Base-by-base conservation (phyloP, 139 green algal genomes). In the Limnomonas spitsbergensis region DNA sequence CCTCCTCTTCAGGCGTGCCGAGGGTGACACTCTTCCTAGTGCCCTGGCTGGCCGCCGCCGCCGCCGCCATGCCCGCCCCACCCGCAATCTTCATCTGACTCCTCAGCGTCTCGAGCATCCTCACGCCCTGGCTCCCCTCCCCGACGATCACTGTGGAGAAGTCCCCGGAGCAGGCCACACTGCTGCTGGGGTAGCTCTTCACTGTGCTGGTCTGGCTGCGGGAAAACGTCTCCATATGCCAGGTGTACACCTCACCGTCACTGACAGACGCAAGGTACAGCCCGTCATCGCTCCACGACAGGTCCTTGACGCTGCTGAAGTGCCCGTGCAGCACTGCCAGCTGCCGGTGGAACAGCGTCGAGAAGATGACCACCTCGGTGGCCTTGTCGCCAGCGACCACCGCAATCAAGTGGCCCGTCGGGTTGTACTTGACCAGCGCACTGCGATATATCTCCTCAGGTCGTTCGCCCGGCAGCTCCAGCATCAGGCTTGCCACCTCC, bases 201-300 rank as follows among this genome's bases (percentile, higher is more conserved):
- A 72, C 61, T 24, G 26, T 72, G 61, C 29, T 72, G 61, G 61
- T 24, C 29, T 72, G 61, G 29, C 47, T 61, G 14, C 47, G 14
- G 4, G 4, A 32, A 38, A 87, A 87, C n/a, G 40, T 75, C 32
- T 85, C 85, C 76, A 83, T 84, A 4, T 80, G 66, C 85, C 85
- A 89, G 0, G 81, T 87, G 79, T 87, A 87, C 70, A 89, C 78
- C 40, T 74, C 78, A 32, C 80, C 79, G 37, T 86, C 78, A 6
- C 66, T 61, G 20, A 34, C 36, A 3, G 76, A 81, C 2, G 53
- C 56, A 24, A 89, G 81, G 69, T 87, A 86, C 61, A 80, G 67
- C 34, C 85, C 85, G 67, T 89, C 85, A 2, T 81, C 68, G 3
- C 76, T 84, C 85, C 85, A 89, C 0, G 61, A 31, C 35, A 89